Conservation (phyloP, 371 early-diverging fungal species). For the Mortierella sp. region DNA sequence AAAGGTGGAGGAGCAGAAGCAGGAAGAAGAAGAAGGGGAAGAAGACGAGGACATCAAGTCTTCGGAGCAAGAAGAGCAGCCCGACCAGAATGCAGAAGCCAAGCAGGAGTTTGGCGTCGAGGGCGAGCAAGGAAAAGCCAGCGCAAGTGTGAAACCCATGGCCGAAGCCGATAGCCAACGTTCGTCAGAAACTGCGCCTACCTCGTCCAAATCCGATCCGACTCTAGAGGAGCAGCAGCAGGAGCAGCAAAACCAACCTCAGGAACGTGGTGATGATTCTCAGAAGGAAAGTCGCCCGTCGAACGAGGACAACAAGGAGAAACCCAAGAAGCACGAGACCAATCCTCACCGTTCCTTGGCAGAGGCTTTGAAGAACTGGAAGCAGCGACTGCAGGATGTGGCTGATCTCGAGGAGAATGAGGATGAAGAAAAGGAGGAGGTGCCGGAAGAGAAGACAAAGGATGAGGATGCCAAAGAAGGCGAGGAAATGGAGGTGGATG, state of each 20-base stretch:
- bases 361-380: constrained; percentile 92
- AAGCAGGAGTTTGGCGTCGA: constrained; percentile 77
- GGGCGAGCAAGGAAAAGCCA: constrained; percentile 70
- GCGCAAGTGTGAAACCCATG: constrained; percentile 61
- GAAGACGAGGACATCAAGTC: constrained; percentile 61
- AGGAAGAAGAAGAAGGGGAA: constrained; percentile 59
- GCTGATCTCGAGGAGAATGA: constrained; percentile 61
- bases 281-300: constrained; percentile 49
- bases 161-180: constrained; percentile 61
- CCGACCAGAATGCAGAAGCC: constrained; percentile 63
- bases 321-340: constrained; percentile 55
- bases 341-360: constrained; percentile 88
- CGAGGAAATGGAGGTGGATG: constrained; percentile 64
- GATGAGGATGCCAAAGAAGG: constrained; percentile 59
- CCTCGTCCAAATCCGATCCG: constrained; percentile 39
- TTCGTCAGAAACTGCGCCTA: constrained; percentile 52
- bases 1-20: constrained; percentile 53
- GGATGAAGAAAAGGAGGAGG: constrained; percentile 53
- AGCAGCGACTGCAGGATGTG: constrained; percentile 79
- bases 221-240: constrained; percentile 42
- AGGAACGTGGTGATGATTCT: constrained; percentile 47
- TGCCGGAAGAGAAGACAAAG: constrained; percentile 51
- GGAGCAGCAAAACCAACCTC: constrained; percentile 50
- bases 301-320: constrained; percentile 57
- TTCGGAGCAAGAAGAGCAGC: constrained; percentile 60